Evolutionary conservation across 768 basidiomycete species (phyloP).

Genomic region (Neoboletus magnificus): DNA sequence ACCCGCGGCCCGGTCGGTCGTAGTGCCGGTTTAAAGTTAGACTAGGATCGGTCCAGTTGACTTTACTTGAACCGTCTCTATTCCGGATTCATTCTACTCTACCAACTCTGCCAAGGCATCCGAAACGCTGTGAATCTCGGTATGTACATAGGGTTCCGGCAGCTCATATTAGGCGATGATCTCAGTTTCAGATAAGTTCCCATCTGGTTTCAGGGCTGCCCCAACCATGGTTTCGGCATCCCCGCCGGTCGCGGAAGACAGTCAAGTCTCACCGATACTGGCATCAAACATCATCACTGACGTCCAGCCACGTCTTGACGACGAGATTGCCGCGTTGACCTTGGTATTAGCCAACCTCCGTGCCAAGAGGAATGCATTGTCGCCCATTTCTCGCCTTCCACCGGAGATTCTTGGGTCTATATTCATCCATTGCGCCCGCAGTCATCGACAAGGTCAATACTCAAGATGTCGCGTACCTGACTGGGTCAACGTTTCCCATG

Average conservation of each 20-base stretch:
- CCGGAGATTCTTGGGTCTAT: slow-evolving; percentile 21
- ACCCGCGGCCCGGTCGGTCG: too few relatives aligned
- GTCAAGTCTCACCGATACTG: not conserved
- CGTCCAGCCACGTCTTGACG: slow-evolving; percentile 13
- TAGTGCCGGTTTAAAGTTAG: too few relatives aligned
- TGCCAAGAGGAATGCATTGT: slow-evolving; percentile 14
- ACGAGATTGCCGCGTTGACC: slow-evolving; percentile 14
- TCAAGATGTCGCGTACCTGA: slow-evolving; percentile 4
- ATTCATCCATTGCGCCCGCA: slow-evolving; percentile 15
- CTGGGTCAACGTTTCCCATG: slow-evolving; percentile 24
- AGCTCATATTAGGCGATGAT: not conserved
- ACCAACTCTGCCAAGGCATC: not conserved
- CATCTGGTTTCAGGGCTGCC: not conserved
- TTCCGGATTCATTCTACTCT: not conserved
- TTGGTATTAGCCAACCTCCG: slow-evolving; percentile 15
- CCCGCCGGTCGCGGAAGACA: not conserved
- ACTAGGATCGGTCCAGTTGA: too few relatives aligned
- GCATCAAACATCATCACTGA: not conserved
- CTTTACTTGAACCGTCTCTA: not conserved
- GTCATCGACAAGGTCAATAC: not conserved
- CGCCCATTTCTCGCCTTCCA: slow-evolving; percentile 18
- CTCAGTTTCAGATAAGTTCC: not conserved
- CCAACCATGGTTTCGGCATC: not conserved
- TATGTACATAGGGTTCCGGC: not conserved
- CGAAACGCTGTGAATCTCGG: not conserved